phyloP scores from a whole-genome alignment of 495 filamentous ascomycete genomes.

The Usnea hakonensis region DNA sequence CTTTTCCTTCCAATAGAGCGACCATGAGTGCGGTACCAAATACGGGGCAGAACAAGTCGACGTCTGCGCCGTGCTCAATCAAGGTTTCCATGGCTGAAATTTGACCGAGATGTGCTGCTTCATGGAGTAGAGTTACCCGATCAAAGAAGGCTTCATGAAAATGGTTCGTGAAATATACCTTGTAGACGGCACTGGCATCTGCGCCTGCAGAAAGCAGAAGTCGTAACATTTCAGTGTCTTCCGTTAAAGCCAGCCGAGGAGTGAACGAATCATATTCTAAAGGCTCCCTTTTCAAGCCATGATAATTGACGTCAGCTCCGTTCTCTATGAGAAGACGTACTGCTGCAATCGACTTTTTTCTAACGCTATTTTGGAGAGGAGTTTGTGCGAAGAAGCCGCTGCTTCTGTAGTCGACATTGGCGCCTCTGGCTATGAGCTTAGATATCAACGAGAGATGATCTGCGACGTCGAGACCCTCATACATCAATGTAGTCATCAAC shows the following conservation, averaged over 20 bases:
- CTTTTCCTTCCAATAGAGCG: constrained; percentile 14
- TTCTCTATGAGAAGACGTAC: constrained; percentile 3
- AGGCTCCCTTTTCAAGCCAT: background rate
- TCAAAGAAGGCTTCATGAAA: too few species aligned
- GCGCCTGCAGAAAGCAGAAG: background rate
- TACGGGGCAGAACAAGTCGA: constrained; percentile 11
- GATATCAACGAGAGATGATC: background rate
- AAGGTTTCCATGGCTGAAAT: constrained; percentile 16
- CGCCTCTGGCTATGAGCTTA: constrained; percentile 1
- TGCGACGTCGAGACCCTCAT: background rate
- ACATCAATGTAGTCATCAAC: background rate
- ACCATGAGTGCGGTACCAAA: constrained; percentile 26
- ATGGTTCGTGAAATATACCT: background rate
- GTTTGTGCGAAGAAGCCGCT: too few species aligned
- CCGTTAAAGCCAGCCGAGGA: background rate
- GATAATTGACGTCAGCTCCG: constrained; percentile 27
- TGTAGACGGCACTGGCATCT: background rate
- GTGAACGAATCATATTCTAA: background rate
- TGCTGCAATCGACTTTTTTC: rapidly evolving
- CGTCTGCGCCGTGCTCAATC: constrained; percentile 22
- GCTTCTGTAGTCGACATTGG: background rate
- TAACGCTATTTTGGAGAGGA: background rate
- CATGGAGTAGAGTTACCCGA: constrained; percentile 19
- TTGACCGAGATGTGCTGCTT: constrained; percentile 12
- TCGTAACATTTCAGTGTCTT: background rate